Base-by-base conservation (phyloP, 1,284 basidiomycete species). In the Boletus semigastroideus region DNA sequence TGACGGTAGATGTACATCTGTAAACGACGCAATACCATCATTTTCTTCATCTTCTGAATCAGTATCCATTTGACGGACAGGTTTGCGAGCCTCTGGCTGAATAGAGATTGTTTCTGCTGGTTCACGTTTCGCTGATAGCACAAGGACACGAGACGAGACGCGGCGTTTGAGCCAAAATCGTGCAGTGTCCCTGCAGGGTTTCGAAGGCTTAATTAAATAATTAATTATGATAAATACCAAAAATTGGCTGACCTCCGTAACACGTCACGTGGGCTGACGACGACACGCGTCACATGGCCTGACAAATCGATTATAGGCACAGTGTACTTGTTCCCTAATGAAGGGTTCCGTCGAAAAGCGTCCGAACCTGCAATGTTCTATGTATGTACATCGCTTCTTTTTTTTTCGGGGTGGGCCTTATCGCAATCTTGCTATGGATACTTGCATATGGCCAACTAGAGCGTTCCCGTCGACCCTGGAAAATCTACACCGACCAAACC, bases 401-500 rank as follows among this genome's bases (percentile, higher is more conserved):
- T 56, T 38, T 42, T 28, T 28, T 34, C 30, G 22, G 36, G 9
- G 16, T 16, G 33, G 31, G 13, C 34, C 30, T 28, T 55, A 17
- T 42, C 19, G 17, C 27, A 20, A 38, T 53, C 41, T 44, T 14
- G 19, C 9, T 17, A 33, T n/a, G 25, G 5, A 25, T 25, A 25
- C 25, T 25, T 25, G 25, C 31, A 41, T 44, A 33, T 33, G 13
- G 33, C 33, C 42, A 37, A 38, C 20, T 36, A 5, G 28, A 57
- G 27, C 5, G 14, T 37, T 44, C 11, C 39, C 16, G 28, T 46
- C 40, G 31, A 46, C 55, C 46, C 57, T 59, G 38, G 17, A 14
- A 20, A 25, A 19, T 38, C 34, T 28, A 25, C 33, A 27, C 20
- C n/a, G 20, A 28, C n/a, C 30, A 40, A 30, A 13, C 9, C 22